phyloP scores from a whole-genome alignment of 2,329 filamentous ascomycete genomes.

The Aspergillus pseudoterreus region DNA sequence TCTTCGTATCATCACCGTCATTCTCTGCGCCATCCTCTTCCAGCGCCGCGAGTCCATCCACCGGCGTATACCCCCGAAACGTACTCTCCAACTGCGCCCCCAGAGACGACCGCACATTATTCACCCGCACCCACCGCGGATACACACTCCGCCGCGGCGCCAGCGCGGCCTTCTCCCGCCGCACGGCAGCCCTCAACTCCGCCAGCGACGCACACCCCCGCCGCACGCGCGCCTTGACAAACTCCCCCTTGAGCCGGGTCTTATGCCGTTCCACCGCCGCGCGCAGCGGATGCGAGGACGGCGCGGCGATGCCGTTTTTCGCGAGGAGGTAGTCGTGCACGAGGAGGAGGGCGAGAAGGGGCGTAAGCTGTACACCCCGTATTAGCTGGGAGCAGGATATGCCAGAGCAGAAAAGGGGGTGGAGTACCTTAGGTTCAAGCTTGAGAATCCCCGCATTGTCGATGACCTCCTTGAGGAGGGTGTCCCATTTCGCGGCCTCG shows the following conservation, averaged over 20 bases:
- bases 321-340: constrained; percentile 81
- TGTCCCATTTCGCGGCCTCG: constrained; percentile 88
- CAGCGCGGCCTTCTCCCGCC: constrained; percentile 40
- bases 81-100: constrained; percentile 70
- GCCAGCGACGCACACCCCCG: constrained; percentile 67
- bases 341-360: constrained; percentile 73
- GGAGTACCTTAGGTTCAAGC: constrained; percentile 74
- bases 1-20: constrained; percentile 19
- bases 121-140: constrained; percentile 90
- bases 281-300: constrained; percentile 72
- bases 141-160: constrained; percentile 48
- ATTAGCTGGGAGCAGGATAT: too few relatives aligned
- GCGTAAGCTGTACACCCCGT: constrained; percentile 61
- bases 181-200: constrained; percentile 49
- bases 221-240: constrained; percentile 73
- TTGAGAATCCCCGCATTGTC: constrained; percentile 71
- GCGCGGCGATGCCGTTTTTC: constrained; percentile 77
- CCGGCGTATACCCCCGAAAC: constrained; percentile 62
- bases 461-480: constrained; percentile 82
- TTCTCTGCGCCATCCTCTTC: constrained; percentile 43
- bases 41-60: constrained; percentile 56
- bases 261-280: constrained; percentile 76
- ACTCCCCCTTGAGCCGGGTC: constrained; percentile 72
- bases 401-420: constrained; percentile 6
- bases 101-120: constrained; percentile 69